Conservation (phyloP, 352 stramenopile species). For the Blastocystis sp. region DNA sequence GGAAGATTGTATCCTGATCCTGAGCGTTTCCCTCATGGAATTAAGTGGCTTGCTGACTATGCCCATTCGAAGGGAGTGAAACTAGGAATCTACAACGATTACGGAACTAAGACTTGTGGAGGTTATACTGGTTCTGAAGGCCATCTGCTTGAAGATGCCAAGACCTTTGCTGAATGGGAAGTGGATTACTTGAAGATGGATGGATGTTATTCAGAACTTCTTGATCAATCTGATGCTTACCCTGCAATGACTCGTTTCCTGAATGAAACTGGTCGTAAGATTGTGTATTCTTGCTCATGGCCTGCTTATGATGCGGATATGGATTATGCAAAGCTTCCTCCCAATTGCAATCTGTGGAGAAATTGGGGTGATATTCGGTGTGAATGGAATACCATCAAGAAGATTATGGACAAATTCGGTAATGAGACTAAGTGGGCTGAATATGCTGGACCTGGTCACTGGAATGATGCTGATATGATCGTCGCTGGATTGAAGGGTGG, state of each 20-base stretch:
- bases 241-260: constrained; percentile 62
- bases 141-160: constrained; percentile 66
- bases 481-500: constrained; percentile 61
- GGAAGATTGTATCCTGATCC: constrained; percentile 65
- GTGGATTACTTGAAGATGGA: constrained; percentile 71
- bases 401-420: constrained; percentile 66
- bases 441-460: constrained; percentile 64
- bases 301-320: constrained; percentile 63
- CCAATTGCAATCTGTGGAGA: constrained; percentile 67
- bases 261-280: constrained; percentile 64
- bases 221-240: constrained; percentile 64
- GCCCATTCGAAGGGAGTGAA: constrained; percentile 65
- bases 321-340: constrained; percentile 63
- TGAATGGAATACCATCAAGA: constrained; percentile 63
- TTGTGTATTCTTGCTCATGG: constrained; percentile 67
- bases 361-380: constrained; percentile 67
- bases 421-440: constrained; percentile 60
- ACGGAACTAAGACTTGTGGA: constrained; percentile 67
- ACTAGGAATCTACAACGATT: constrained; percentile 69
- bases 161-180: constrained; percentile 67
- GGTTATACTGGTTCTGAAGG: constrained; percentile 65
- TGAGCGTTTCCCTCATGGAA: constrained; percentile 66
- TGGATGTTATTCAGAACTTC: constrained; percentile 65
- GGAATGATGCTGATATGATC: constrained; percentile 67
- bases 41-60: constrained; percentile 65